phyloP scores from a whole-genome alignment of 805 yeast species.

The Candida broadrunensis region DNA sequence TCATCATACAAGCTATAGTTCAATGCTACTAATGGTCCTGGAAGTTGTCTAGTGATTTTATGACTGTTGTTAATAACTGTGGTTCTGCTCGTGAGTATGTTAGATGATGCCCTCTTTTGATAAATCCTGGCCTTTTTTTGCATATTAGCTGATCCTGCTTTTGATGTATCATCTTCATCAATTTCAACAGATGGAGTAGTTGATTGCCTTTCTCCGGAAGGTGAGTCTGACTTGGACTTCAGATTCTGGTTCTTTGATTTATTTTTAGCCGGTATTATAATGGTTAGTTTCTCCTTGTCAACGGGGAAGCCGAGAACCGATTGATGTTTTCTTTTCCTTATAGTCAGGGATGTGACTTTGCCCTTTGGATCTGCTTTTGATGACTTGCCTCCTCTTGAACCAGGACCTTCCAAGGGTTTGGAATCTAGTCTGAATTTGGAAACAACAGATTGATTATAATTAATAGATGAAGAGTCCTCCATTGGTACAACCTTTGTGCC shows the following conservation, averaged over 20 bases:
- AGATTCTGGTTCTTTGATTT: not conserved
- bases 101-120: not conserved
- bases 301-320: constrained; percentile 6
- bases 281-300: not conserved
- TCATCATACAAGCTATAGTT: constrained; percentile 38
- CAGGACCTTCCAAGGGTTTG: constrained; percentile 36
- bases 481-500: constrained; percentile 16
- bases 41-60: constrained; percentile 30
- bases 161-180: not conserved
- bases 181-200: not conserved
- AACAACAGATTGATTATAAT: constrained; percentile 26
- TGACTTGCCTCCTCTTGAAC: constrained; percentile 36
- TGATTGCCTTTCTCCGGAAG: not conserved
- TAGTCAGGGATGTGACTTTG: constrained; percentile 18
- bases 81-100: constrained; percentile 19
- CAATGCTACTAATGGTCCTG: constrained; percentile 38
- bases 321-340: constrained; percentile 18
- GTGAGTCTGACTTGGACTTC: not conserved
- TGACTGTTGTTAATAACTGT: constrained; percentile 25
- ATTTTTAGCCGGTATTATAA: too few relatives aligned
- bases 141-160: not conserved
- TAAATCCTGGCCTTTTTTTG: not conserved
- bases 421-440: constrained; percentile 33
- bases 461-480: constrained; percentile 18
- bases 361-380: constrained; percentile 20